These are phyloP conservation scores for Lichenothelia convexa DNA, from an alignment of 495 filamentous ascomycete species.

Conservation along the genomic window DNA sequence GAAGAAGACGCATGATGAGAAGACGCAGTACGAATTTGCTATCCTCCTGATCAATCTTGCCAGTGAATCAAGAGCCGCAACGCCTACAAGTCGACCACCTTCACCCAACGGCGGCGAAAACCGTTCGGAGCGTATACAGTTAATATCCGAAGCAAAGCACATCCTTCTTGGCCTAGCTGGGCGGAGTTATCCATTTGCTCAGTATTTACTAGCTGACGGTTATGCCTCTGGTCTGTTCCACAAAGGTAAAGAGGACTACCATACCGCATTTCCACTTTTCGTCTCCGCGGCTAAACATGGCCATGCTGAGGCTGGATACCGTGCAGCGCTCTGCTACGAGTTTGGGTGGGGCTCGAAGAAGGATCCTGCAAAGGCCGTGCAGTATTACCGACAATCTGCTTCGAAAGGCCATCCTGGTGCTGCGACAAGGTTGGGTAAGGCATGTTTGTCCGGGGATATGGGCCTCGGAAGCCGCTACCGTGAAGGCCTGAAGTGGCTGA, in stretches of 20 bases:
- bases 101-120: conserved; percentile 14
- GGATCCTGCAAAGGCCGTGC: conserved; percentile 74
- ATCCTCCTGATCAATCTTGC: conserved; percentile 80
- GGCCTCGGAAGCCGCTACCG: conserved; percentile 68
- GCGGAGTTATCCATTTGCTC: conserved; percentile 81
- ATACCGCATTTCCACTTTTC: conserved; percentile 80
- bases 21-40: conserved; percentile 86
- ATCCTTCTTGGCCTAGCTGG: conserved; percentile 76
- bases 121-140: conserved; percentile 31
- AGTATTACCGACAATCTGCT: conserved; percentile 79
- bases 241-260: conserved; percentile 80
- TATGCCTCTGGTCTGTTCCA: conserved; percentile 87
- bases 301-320: conserved; percentile 89
- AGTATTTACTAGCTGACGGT: conserved; percentile 92
- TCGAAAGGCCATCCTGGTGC: conserved; percentile 90
- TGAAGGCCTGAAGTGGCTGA: conserved; percentile 93
- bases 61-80: conserved; percentile 37
- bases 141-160: conserved; percentile 70
- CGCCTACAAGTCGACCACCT: conserved; percentile 26
- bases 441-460: conserved; percentile 75
- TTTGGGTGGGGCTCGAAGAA: conserved; percentile 92
- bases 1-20: conserved; percentile 82
- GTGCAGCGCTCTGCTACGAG: conserved; percentile 87
- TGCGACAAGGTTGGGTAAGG: conserved; percentile 78
- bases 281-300: conserved; percentile 90